Evolutionary conservation across 768 basidiomycete species (phyloP), one percentile per base, ranked within the genome.

Genomic region (Gymnopilus dilepis): DNA sequence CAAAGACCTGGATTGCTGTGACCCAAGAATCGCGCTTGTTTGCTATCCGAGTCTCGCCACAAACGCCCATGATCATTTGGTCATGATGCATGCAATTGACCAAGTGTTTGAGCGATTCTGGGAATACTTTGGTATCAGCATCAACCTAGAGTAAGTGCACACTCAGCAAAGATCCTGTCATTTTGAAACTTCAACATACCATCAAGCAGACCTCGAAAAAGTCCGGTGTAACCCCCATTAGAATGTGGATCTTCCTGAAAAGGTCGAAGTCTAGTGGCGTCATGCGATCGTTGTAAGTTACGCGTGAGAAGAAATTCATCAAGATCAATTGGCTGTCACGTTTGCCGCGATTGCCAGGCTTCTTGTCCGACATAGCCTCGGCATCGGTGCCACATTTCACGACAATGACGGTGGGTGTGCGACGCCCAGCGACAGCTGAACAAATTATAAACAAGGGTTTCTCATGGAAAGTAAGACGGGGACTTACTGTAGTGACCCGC

Each of bases 61-160:
- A 99, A 31, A 95, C 92, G 30, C 97, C 97, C 97, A 99, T 99
- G 73, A 99, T 96, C 87, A 95, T 87, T 71, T 91, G 93, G 76
- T 99, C 97, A 74, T 97, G 92, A 67, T 99, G 96, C 95, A 99
- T 96, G 77, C 92, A 95, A 73, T 99, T 98, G 69, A 99, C 97
- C 45, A 99, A 84, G 69, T 93, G 86, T 58, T 85, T 88, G 40
- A 99, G 83, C 1, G 97, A 97, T 42, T 92, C 89, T 6, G 94
- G 92, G 73, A 91, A 94, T 30, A 97, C 92, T 71, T 94, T 96
- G 7, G 97, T 99, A 74, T 99, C 97, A 58, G 97, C 97, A 76
- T 99, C 97, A 65, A 99, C 97, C 97, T 98, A 70, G 26, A 17
- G 17, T 11, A n/a, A 17, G 28, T 17, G 1, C 8, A n/a, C 30